Base-by-base conservation (phyloP, 495 filamentous ascomycete species). In the Cryomyces minteri region DNA sequence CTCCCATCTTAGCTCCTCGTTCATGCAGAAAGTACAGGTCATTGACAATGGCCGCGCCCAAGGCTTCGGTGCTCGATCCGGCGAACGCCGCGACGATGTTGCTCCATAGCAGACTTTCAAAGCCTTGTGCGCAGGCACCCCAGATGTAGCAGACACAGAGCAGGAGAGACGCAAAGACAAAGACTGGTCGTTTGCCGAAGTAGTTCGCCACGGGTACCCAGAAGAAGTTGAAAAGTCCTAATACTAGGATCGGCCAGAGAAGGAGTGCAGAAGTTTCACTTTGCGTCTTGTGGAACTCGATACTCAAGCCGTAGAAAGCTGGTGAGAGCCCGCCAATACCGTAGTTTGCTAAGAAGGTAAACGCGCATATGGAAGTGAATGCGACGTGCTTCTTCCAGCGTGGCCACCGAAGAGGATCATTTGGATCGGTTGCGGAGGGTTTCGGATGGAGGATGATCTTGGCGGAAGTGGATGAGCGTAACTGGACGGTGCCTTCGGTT, bases 201-300 rank as follows among this genome's bases (percentile, higher is more conserved):
- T 58, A 59, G 37, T 59, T 59, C 0, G 58, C 58, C 9, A 61
- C 39, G 4, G 58, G 58, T 5, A 61, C 58, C 58, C 58, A 61
- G 40, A 61, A 54, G 51, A 61, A 61, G 44, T 61, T 61, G 42
- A 61, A 61, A 1, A 56, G 6, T 4, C 58, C 58, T 10, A 61
- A 48, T 0, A 59, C 54, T 8, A 61, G 49, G 41, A 61, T 58
- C 4, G 54, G 56, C 54, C 54, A 61, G 10, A 57, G 46, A 9
- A 59, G 50, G 10, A 61, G 47, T 25, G 53, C 45, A 7, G 32
- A 51, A 0, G 55, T 60, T 38, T 59, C 42, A 6, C 46, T 56
- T 48, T 54, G 51, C 1, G 50, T 51, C 44, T 58, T 58, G 29
- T 52, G 32, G 48, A 60, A 62, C 45, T 62, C 52, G 12, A 54